Evolutionary conservation across 441 rosid genomes (phyloP).

Genomic region (Adansonia madagascariensis): DNA sequence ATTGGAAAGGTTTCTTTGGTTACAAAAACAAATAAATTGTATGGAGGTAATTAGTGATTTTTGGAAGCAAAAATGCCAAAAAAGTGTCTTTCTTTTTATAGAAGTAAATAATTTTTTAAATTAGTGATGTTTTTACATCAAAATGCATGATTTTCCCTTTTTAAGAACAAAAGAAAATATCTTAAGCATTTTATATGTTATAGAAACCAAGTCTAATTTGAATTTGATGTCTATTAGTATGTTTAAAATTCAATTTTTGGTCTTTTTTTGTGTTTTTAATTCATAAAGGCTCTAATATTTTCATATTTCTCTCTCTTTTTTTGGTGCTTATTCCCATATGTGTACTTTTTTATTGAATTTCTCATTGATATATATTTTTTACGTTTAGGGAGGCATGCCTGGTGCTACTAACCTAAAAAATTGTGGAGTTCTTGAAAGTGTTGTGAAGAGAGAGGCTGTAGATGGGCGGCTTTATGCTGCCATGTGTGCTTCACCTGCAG

Average conservation of each 20-base stretch:
- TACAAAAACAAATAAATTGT: not conserved
- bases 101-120: too few species aligned
- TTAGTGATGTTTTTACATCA: not conserved
- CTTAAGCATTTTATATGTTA: not conserved
- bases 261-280: not conserved
- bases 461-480: slow-evolving; percentile 83
- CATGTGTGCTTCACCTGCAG: slow-evolving; percentile 89
- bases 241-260: not conserved
- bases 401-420: slow-evolving; percentile 76
- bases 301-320: too few species aligned
- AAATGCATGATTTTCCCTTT: not conserved
- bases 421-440: slow-evolving; percentile 59
- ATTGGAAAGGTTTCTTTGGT: too few species aligned
- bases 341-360: too few species aligned
- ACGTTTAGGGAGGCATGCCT: slow-evolving; percentile 74
- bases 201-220: not conserved
- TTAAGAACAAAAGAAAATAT: not conserved
- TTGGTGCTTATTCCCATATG: too few species aligned
- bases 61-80: not conserved
- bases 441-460: slow-evolving; percentile 78
- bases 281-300: too few species aligned
- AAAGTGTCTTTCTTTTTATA: too few species aligned
- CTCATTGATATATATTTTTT: too few species aligned
- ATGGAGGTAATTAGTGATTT: not conserved
- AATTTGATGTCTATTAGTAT: not conserved